These are phyloP conservation scores for Paraphaeosphaeria minitans DNA, from an alignment of 2,329 filamentous ascomycete species.

Conservation along the genomic window DNA sequence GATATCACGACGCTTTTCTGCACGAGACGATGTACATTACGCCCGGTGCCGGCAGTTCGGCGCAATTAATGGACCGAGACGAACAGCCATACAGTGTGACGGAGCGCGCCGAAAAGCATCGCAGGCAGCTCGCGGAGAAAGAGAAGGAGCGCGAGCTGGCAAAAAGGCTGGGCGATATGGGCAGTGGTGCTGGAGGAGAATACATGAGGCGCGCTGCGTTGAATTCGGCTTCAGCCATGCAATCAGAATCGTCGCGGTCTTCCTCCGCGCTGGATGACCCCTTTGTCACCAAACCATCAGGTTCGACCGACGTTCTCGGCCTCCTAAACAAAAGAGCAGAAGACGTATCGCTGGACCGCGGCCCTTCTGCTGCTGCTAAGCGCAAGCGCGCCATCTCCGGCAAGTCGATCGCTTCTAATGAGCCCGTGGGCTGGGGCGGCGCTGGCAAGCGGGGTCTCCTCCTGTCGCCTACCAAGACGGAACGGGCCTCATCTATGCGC, in stretches of 20 bases:
- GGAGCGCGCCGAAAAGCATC: slow-evolving; percentile 69
- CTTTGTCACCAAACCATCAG: slow-evolving; percentile 22
- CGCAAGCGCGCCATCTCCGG: slow-evolving; percentile 45
- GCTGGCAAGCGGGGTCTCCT: slow-evolving; percentile 49
- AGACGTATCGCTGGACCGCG: slow-evolving; percentile 43
- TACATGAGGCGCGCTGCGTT: slow-evolving; percentile 63
- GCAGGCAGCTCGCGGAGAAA: slow-evolving; percentile 66
- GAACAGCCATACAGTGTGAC: slow-evolving; percentile 51
- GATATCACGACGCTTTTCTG: slow-evolving; percentile 62
- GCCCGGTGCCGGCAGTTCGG: slow-evolving; percentile 55
- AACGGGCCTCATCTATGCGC: slow-evolving; percentile 32
- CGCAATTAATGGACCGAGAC: slow-evolving; percentile 68
- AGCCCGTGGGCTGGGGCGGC: slow-evolving; percentile 56
- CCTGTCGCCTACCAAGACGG: slow-evolving; percentile 44
- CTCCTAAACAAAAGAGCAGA: slow-evolving; percentile 52
- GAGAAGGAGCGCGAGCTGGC: slow-evolving; percentile 77
- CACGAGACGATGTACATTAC: slow-evolving; percentile 57
- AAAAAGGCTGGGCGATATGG: slow-evolving; percentile 67
- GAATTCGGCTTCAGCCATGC: slow-evolving; percentile 12
- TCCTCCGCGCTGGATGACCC: slow-evolving; percentile 24
- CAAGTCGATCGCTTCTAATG: slow-evolving; percentile 33
- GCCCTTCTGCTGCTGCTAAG: slow-evolving; percentile 43
- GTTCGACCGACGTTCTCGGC: slow-evolving; percentile 43
- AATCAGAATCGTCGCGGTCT: not conserved
- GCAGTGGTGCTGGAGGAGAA: slow-evolving; percentile 69